These are phyloP conservation scores for Pseudozyma thailandica DNA, from an alignment of 1,284 basidiomycete genomes.

Conservation along the genomic window DNA sequence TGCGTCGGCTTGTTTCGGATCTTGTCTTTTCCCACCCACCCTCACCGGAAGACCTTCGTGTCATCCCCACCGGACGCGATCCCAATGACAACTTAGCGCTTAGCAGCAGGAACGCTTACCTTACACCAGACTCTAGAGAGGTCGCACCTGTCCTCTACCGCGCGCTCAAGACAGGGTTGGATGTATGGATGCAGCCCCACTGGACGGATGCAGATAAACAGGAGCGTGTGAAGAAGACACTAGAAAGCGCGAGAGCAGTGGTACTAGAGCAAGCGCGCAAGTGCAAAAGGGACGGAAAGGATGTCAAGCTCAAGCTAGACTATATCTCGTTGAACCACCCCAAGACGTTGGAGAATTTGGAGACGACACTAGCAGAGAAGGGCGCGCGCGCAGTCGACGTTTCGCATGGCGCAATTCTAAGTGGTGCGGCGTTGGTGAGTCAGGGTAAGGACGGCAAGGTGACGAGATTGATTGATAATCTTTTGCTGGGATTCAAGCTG, in stretches of 20 bases:
- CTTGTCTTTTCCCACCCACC: slow-evolving; percentile 81
- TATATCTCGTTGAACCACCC: slow-evolving; percentile 91
- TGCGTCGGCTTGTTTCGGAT: slow-evolving; percentile 85
- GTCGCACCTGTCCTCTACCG: slow-evolving; percentile 79
- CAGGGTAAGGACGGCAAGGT: slow-evolving; percentile 71
- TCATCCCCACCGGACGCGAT: slow-evolving; percentile 82
- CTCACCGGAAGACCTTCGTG: slow-evolving; percentile 74
- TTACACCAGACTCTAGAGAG: slow-evolving; percentile 75
- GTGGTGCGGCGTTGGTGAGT: slow-evolving; percentile 85
- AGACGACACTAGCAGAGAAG: slow-evolving; percentile 69
- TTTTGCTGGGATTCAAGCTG: slow-evolving; percentile 75
- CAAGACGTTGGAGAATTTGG: slow-evolving; percentile 73
- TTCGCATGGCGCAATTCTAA: slow-evolving; percentile 76
- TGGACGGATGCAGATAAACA: slow-evolving; percentile 14
- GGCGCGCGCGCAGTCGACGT: slow-evolving; percentile 59
- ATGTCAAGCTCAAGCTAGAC: slow-evolving; percentile 75
- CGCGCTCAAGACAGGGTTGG: slow-evolving; percentile 75
- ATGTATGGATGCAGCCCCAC: slow-evolving; percentile 34
- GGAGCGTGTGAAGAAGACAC: slow-evolving; percentile 43
- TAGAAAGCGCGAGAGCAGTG: slow-evolving; percentile 42
- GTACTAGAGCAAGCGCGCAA: slow-evolving; percentile 26
- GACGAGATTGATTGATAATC: slow-evolving; percentile 92
- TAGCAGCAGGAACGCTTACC: slow-evolving; percentile 89
- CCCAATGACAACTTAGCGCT: slow-evolving; percentile 78
- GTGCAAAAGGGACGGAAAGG: slow-evolving; percentile 11